phyloP scores from a whole-genome alignment of 2,329 filamentous ascomycete genomes.

The Paecilomyces formosus region DNA sequence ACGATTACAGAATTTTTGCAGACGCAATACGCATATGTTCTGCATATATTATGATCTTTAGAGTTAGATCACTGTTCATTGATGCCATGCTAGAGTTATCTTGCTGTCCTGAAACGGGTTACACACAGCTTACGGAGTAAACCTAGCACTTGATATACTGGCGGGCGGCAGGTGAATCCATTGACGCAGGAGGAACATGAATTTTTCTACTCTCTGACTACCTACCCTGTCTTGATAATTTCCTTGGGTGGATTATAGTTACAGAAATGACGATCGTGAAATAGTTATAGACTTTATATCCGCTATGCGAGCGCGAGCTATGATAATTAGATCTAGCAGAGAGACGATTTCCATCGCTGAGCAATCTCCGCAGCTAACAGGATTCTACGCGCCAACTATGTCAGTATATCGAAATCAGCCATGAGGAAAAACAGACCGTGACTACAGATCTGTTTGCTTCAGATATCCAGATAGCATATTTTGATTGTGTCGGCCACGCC shows the following conservation, averaged over 20 bases:
- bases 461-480: not conserved
- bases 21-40: not conserved
- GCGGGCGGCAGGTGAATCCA: too few species aligned
- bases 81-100: not conserved
- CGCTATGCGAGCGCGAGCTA: not conserved
- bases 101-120: not conserved
- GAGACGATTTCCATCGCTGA: not conserved
- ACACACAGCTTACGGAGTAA: not conserved
- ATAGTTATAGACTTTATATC: not conserved
- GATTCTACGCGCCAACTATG: not conserved
- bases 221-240: not conserved
- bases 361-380: not conserved
- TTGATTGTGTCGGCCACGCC: not conserved
- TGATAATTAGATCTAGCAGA: not conserved
- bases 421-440: not conserved
- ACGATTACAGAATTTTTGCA: not conserved
- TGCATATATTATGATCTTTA: not conserved
- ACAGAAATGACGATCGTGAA: not conserved
- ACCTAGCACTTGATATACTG: not conserved
- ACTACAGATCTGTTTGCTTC: not conserved
- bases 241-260: not conserved
- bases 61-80: not conserved
- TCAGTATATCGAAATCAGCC: not conserved
- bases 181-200: too few species aligned
- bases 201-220: too few species aligned